phyloP scores from a whole-genome alignment of 164 flowering plant genomes.

The Amborella trichopoda region DNA sequence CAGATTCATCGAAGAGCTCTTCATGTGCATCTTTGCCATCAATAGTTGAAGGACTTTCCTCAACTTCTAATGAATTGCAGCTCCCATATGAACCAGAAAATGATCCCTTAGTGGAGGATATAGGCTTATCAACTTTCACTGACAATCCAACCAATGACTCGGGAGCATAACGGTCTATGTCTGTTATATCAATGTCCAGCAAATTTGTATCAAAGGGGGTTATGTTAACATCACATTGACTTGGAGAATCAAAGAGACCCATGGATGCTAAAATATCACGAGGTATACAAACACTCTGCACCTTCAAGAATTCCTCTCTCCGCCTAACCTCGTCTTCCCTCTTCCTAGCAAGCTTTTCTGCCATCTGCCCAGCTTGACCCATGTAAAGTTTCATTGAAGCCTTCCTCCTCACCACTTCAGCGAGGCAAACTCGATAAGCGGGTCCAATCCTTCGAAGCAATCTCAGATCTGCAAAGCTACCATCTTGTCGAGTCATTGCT shows the following conservation, averaged over 20 bases:
- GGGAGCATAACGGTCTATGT: constrained; percentile 84
- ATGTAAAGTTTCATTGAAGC: constrained; percentile 94
- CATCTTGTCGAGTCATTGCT: constrained; percentile 78
- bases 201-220: constrained; percentile 74
- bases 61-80: constrained; percentile 38
- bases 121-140: constrained; percentile 41
- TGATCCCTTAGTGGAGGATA: constrained; percentile 33
- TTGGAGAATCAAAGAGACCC: constrained; percentile 93
- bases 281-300: constrained; percentile 58
- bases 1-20: constrained; percentile 48
- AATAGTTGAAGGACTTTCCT: constrained; percentile 17
- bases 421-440: constrained; percentile 89
- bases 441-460: constrained; percentile 80
- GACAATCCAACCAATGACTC: constrained; percentile 47
- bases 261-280: constrained; percentile 68
- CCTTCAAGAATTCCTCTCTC: constrained; percentile 75
- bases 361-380: constrained; percentile 99
- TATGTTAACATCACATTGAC: constrained; percentile 78
- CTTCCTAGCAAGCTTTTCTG: constrained; percentile 83
- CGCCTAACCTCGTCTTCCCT: constrained; percentile 79
- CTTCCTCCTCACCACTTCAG: constrained; percentile 89
- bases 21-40: constrained; percentile 31
- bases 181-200: constrained; percentile 73
- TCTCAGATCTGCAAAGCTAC: constrained; percentile 53
- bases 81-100: constrained; percentile 40